A percentile compares a stretch with the other conserved stretches of the same genome.
Conservation (phyloP, 495 filamentous ascomycete species). For the Neurospora sp. region DNA sequence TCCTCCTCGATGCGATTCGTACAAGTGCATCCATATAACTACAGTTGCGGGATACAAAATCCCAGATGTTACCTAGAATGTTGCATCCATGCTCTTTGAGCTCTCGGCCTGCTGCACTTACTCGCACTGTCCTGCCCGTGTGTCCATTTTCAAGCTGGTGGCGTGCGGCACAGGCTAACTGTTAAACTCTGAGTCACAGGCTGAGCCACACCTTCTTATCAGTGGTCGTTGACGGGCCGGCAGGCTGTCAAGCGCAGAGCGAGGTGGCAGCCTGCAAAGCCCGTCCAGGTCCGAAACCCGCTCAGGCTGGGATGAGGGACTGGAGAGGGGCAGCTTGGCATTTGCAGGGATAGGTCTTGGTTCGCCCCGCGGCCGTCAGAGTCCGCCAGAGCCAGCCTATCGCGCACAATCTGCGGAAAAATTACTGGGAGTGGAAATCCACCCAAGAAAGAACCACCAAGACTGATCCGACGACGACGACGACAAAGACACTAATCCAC, state of each 20-base stretch:
- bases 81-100: background rate
- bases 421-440: slow-evolving; percentile 17
- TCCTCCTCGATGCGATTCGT: background rate
- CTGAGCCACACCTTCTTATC: background rate
- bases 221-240: background rate
- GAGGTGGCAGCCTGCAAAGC: background rate
- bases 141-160: background rate
- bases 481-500: background rate
- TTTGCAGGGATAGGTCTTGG: background rate
- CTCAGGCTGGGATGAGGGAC: background rate
- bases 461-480: slow-evolving; percentile 1
- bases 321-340: background rate
- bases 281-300: background rate
- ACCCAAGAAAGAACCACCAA: slow-evolving; percentile 8
- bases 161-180: background rate
- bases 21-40: background rate
- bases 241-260: background rate
- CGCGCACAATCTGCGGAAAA: slow-evolving; percentile 30
- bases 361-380: background rate
- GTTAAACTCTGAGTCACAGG: background rate
- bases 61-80: background rate
- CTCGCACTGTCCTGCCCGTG: background rate
- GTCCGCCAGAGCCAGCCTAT: slow-evolving; percentile 9
- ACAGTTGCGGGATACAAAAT: background rate
- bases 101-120: background rate